Evolutionary conservation across 306 rosid species (phyloP).

Genomic region (Lagenaria siceraria): DNA sequence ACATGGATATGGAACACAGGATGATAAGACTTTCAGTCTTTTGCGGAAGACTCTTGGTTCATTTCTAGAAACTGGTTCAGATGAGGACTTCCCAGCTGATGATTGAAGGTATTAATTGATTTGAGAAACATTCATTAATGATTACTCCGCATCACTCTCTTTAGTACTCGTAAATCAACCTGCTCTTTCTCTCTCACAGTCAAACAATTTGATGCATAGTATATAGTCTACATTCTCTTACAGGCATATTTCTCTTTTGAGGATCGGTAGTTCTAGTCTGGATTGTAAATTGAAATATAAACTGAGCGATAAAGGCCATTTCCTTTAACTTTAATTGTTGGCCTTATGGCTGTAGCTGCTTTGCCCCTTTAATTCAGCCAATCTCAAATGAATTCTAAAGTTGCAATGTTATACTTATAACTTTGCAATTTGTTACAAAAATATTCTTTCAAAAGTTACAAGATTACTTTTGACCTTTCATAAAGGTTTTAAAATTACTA

Average conservation of each 20-base stretch:
- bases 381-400: neutral
- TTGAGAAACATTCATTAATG: neutral
- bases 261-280: neutral
- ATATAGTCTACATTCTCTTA: neutral
- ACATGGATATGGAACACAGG: slow-evolving; percentile 28
- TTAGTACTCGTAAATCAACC: neutral
- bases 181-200: neutral
- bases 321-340: neutral
- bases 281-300: neutral
- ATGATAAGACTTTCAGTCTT: slow-evolving; percentile 74
- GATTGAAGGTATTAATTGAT: slow-evolving; percentile 18
- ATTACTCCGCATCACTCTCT: neutral
- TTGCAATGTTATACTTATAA: no score
- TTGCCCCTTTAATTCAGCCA: neutral
- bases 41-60: slow-evolving; percentile 83
- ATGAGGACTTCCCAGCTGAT: slow-evolving; percentile 76
- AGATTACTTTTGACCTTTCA: no score
- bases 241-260: neutral
- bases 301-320: neutral
- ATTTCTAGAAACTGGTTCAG: slow-evolving; percentile 59
- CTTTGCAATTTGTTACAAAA: no score
- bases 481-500: no score
- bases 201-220: neutral
- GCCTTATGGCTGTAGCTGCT: neutral
- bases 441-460: no score